phyloP scores from a whole-genome alignment of 2,329 filamentous ascomycete genomes.

The Corniculantispora saksenae region DNA sequence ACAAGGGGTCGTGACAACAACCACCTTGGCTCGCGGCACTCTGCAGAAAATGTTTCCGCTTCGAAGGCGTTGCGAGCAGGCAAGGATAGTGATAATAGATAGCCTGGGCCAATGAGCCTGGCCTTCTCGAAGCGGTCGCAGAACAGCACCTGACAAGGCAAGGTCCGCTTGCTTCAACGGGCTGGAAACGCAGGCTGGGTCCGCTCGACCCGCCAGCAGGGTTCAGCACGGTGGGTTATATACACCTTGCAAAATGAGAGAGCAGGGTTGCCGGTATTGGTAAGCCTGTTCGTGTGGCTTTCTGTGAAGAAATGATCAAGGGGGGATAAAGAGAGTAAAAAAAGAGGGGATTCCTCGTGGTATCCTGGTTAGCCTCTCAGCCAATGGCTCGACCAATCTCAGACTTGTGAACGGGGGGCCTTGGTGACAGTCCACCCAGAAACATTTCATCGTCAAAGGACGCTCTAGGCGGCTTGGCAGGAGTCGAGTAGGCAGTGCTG shows the following conservation, averaged over 20 bases:
- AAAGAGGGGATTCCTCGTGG: not conserved
- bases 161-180: not conserved
- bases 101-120: not conserved
- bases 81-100: not conserved
- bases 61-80: not conserved
- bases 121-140: not conserved
- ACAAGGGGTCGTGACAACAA: not conserved
- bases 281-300: not conserved
- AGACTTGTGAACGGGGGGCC: conserved; percentile 46
- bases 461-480: conserved; percentile 44
- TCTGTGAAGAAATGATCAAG: not conserved
- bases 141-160: not conserved
- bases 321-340: conserved; percentile 5
- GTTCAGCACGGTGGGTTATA: not conserved
- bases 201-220: not conserved
- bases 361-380: conserved; percentile 34
- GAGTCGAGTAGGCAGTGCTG: conserved; percentile 39
- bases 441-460: conserved; percentile 49
- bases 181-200: not conserved
- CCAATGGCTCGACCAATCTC: conserved; percentile 58
- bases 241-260: not conserved
- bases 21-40: not conserved
- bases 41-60: conserved; percentile 10
- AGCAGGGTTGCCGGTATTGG: not conserved
- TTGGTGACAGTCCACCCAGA: conserved; percentile 50